These are phyloP conservation scores for Exserohilum rostratum DNA, from an alignment of 2,329 filamentous ascomycete species.

Conservation along the genomic window DNA sequence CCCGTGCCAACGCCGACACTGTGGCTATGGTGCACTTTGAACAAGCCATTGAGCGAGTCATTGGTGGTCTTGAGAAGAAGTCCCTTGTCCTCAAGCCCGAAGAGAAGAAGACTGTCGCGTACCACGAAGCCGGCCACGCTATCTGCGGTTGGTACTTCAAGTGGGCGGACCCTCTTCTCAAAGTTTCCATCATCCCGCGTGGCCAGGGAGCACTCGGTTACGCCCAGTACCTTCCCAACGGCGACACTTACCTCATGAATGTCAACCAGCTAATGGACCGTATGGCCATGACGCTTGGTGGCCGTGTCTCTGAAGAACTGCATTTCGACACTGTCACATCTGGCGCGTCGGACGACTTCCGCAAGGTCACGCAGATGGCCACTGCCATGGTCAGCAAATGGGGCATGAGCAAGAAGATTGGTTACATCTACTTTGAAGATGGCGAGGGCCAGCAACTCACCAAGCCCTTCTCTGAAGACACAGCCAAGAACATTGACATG, in stretches of 20 bases:
- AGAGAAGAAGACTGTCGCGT: conserved; percentile 95
- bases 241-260: conserved; percentile 95
- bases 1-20: conserved; percentile 77
- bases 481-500: conserved; percentile 86
- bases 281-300: conserved; percentile 99
- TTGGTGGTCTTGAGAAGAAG: conserved; percentile 96
- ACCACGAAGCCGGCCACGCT: conserved; percentile 97
- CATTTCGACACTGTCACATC: conserved; percentile 97
- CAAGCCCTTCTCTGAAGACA: conserved; percentile 96
- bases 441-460: conserved; percentile 80
- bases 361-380: conserved; percentile 95
- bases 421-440: conserved; percentile 87
- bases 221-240: conserved; percentile 91
- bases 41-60: conserved; percentile 94
- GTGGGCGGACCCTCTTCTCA: conserved; percentile 94
- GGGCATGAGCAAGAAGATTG: conserved; percentile 96
- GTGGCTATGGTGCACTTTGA: conserved; percentile 94
- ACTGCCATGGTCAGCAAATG: conserved; percentile 99
- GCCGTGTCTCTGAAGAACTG: conserved; percentile 91
- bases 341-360: conserved; percentile 95
- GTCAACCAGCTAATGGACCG: conserved; percentile 96
- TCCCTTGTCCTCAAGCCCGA: conserved; percentile 89
- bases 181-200: conserved; percentile 97
- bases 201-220: conserved; percentile 93
- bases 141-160: conserved; percentile 99